Conservation (phyloP, 2,329 filamentous ascomycete genomes). For the Cercospora canescens region DNA sequence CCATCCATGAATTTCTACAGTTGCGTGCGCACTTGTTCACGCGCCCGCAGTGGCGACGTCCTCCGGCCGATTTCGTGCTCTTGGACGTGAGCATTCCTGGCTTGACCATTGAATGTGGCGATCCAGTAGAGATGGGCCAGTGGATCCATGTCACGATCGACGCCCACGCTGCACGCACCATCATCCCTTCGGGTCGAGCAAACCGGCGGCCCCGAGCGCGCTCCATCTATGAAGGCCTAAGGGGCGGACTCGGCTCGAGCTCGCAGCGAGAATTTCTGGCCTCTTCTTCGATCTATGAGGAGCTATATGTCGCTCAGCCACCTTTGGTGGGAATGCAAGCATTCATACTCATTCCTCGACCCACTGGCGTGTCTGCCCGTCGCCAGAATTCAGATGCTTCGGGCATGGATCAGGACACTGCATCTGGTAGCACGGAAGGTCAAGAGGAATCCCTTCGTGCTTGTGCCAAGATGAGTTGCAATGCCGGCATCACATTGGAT, state of each 20-base stretch:
- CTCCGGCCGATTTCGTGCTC: conserved; percentile 24
- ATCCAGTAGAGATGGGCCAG: conserved; percentile 25
- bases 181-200: conserved; percentile 13
- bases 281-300: conserved; percentile 8
- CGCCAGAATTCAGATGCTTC: background rate
- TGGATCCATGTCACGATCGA: conserved; percentile 30
- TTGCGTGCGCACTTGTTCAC: conserved; percentile 30
- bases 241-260: background rate
- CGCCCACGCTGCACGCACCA: conserved; percentile 21
- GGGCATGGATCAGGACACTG: background rate
- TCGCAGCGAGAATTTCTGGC: background rate
- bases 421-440: background rate
- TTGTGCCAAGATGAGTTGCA: conserved; percentile 30
- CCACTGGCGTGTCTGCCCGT: background rate
- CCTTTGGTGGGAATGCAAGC: conserved; percentile 30
- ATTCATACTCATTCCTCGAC: conserved; percentile 14
- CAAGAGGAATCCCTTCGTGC: conserved; percentile 3
- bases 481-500: conserved; percentile 32
- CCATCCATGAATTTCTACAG: conserved; percentile 23
- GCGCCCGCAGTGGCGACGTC: conserved; percentile 24
- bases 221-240: conserved; percentile 24
- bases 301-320: conserved; percentile 29
- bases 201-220: conserved; percentile 17
- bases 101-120: conserved; percentile 23
- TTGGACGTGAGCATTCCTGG: conserved; percentile 27